A percentile compares a stretch with the other conserved stretches of the same genome.
Evolutionary conservation across 202 grass and related monocot genomes (phyloP).

Genomic region (Dendrocalamus latiflorus): DNA sequence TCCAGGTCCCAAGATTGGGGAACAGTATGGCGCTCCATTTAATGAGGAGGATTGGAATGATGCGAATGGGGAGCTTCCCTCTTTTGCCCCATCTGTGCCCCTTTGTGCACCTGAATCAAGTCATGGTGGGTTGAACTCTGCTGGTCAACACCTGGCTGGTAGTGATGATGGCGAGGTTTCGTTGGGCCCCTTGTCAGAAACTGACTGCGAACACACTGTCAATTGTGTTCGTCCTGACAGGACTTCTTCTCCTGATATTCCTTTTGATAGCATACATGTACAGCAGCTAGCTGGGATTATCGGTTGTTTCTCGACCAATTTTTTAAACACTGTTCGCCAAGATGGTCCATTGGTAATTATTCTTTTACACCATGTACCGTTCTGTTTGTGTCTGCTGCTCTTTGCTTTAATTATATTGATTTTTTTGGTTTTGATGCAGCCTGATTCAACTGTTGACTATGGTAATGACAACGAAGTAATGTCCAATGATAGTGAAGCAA

Average conservation of each 20-base stretch:
- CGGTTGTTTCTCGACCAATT: neutral
- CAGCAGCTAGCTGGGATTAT: slow-evolving; percentile 28
- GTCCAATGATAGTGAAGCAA: slow-evolving; percentile 19
- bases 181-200: neutral
- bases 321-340: neutral
- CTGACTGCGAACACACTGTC: neutral
- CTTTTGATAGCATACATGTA: slow-evolving; percentile 34
- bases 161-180: slow-evolving; percentile 2
- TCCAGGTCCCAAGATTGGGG: too few relatives aligned
- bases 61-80: too few relatives aligned
- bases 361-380: neutral
- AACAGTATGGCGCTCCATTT: too few relatives aligned
- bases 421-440: slow-evolving; percentile 19
- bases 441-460: slow-evolving; percentile 7
- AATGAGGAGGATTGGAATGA: too few relatives aligned
- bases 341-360: slow-evolving; percentile 22
- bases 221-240: neutral
- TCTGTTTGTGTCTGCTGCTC: neutral
- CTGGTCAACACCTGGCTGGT: slow-evolving; percentile 6
- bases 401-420: neutral
- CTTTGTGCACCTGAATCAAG: neutral
- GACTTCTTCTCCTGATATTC: neutral
- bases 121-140: neutral
- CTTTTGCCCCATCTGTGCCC: too few relatives aligned
- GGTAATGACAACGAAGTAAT: neutral